Evolutionary conservation across 306 rosid species (phyloP), one percentile per base, ranked within the genome.

Genomic region (Fragaria vesca): DNA sequence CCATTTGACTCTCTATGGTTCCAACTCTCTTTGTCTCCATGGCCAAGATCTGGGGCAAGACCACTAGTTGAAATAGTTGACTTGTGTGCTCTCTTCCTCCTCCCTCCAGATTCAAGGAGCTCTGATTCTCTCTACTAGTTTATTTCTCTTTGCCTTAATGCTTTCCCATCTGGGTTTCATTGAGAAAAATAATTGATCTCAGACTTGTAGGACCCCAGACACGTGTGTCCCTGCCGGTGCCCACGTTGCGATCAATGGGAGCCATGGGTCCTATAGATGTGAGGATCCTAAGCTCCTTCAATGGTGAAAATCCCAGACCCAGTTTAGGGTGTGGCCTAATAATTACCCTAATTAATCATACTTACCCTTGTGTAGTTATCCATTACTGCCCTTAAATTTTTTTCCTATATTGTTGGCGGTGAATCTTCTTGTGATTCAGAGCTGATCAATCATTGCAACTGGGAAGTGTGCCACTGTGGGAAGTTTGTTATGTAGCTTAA

Each of bases 11-110:
- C 5, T 30, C 11, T 61, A 17, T 12, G 18, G 7, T 51, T 57
- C 40, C 62, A 66, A 66, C 75, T 62, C 50, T 18, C 2, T 24
- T 15, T 30, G 50, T 38, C 11, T 79, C n/a, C n/a, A 12, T 8
- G 18, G 77, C 50, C 84, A 66, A 9, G 72, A 60, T 75, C 76
- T 36, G 26, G 32, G 8, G 32, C 1, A 21, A 16, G 82, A 26
- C 66, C 32, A 1, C 10, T 16, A 57, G 78, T 74, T 62, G 80
- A 78, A 52, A 74, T 68, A n/a, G 74, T 83, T 74, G 86, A 83
- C 86, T 50, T 78, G 24, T 47, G 40, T 6, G 75, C 46, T 34
- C 47, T 43, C 1, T 55, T 40, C 45, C 6, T 40, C 28, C 62
- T 55, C 7, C 7, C 9, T 32, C 17, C 47, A 18, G 13, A 46